Conservation (phyloP, 345 rosid genomes). For the Rubroshorea leprosula region DNA sequence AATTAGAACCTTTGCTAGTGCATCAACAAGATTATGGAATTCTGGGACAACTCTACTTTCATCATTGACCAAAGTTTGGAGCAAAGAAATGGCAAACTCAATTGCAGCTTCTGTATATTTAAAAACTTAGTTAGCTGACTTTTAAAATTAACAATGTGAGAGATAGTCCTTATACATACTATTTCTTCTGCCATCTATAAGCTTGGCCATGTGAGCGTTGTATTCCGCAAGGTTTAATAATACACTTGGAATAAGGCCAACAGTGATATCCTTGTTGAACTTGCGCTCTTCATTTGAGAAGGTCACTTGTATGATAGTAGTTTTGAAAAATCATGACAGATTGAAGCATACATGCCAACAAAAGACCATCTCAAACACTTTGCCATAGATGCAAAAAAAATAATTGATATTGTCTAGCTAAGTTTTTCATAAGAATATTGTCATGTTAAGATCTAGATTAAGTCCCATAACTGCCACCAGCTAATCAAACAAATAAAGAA, state of each 20-base stretch:
- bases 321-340: constrained; percentile 2
- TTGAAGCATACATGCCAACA: neutral
- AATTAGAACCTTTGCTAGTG: constrained; percentile 5
- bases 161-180: constrained; percentile 46
- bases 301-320: constrained; percentile 48
- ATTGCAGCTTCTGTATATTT: constrained; percentile 71
- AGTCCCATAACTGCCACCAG: too few species aligned
- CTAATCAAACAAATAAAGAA: too few species aligned
- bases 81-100: constrained; percentile 79
- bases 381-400: neutral
- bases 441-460: too few species aligned
- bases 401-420: too few species aligned
- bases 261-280: constrained; percentile 80
- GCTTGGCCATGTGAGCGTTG: constrained; percentile 92
- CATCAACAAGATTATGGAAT: constrained; percentile 68
- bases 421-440: too few species aligned
- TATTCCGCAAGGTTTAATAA: constrained; percentile 91
- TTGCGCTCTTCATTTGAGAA: constrained; percentile 94
- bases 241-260: constrained; percentile 79
- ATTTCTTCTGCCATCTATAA: constrained; percentile 91
- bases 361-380: neutral
- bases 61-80: constrained; percentile 37
- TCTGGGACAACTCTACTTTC: too few species aligned
- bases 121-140: constrained; percentile 13
- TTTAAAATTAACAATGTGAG: neutral